phyloP scores from a whole-genome alignment of 306 rosid species.

The Rosa rugosa region DNA sequence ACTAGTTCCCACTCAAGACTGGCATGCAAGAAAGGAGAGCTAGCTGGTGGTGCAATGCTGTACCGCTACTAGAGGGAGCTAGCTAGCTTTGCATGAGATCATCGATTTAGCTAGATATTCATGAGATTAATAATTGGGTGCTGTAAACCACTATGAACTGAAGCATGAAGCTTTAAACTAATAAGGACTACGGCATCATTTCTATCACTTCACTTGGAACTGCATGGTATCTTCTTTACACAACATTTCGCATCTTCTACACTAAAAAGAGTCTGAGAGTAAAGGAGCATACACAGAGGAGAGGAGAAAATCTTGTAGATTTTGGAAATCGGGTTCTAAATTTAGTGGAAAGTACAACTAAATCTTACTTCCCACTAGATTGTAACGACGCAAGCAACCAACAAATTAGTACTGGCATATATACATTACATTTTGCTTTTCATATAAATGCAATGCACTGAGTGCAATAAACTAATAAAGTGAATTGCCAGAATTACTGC shows the following conservation, averaged over 20 bases:
- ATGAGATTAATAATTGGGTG: slow-evolving; percentile 3
- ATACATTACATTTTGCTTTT: background rate
- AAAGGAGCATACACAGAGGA: background rate
- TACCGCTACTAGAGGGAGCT: background rate
- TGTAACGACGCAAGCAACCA: slow-evolving; percentile 1
- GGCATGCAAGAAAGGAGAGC: slow-evolving; percentile 4
- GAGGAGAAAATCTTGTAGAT: slow-evolving; percentile 6
- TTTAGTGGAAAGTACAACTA: slow-evolving; percentile 24
- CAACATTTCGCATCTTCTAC: slow-evolving; percentile 29
- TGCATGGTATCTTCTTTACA: slow-evolving; percentile 30
- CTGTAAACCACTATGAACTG: slow-evolving; percentile 12
- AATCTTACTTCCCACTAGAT: slow-evolving; percentile 11
- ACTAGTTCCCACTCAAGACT: slow-evolving; percentile 14
- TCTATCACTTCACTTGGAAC: slow-evolving; percentile 7
- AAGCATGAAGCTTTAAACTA: background rate
- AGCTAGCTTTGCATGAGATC: background rate
- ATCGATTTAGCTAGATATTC: background rate
- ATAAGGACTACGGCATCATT: background rate
- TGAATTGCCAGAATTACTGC: background rate
- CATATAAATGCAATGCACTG: background rate
- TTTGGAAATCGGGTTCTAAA: slow-evolving; percentile 29
- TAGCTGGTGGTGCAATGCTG: slow-evolving; percentile 8
- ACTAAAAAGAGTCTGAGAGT: background rate
- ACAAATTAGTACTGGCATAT: background rate
- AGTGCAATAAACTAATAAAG: background rate